Conservation (phyloP, 768 basidiomycete genomes). For the Aureoboletus auriporus region DNA sequence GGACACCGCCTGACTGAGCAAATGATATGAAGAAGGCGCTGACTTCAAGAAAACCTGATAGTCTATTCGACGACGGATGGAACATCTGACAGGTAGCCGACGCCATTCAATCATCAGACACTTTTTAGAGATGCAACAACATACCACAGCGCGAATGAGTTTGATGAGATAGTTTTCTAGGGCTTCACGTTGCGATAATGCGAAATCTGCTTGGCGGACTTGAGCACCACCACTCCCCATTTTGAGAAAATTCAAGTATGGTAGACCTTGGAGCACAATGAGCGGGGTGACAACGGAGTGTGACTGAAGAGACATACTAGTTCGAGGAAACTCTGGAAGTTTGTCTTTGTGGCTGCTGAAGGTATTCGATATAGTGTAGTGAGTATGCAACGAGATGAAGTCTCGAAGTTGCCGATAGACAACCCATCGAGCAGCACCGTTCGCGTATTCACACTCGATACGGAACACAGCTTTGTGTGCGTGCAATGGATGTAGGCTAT, state of each 20-base stretch:
- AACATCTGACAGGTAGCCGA: constrained; percentile 67
- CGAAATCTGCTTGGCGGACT: constrained; percentile 68
- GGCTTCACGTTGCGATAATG: constrained; percentile 73
- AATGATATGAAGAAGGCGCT: constrained; percentile 81
- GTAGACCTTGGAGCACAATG: constrained; percentile 52
- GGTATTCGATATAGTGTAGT: constrained; percentile 83
- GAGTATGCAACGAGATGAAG: constrained; percentile 84
- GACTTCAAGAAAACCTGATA: constrained; percentile 89
- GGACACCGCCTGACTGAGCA: constrained; percentile 76
- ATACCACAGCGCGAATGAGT: constrained; percentile 84
- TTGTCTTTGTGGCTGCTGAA: constrained; percentile 68
- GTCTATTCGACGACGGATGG: constrained; percentile 85
- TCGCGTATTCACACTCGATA: constrained; percentile 95
- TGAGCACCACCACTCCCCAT: constrained; percentile 52
- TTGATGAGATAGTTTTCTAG: constrained; percentile 86
- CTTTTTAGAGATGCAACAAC: constrained; percentile 20
- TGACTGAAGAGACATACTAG: constrained; percentile 42
- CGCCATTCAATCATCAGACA: background rate
- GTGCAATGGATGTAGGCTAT: constrained; percentile 79
- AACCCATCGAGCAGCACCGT: constrained; percentile 90
- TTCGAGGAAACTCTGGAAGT: constrained; percentile 89
- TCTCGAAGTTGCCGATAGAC: constrained; percentile 92
- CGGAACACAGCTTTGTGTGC: constrained; percentile 77
- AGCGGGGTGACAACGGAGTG: background rate
- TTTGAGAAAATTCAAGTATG: constrained; percentile 84